phyloP scores from a whole-genome alignment of 768 basidiomycete species.

The Trametes meyenii region DNA sequence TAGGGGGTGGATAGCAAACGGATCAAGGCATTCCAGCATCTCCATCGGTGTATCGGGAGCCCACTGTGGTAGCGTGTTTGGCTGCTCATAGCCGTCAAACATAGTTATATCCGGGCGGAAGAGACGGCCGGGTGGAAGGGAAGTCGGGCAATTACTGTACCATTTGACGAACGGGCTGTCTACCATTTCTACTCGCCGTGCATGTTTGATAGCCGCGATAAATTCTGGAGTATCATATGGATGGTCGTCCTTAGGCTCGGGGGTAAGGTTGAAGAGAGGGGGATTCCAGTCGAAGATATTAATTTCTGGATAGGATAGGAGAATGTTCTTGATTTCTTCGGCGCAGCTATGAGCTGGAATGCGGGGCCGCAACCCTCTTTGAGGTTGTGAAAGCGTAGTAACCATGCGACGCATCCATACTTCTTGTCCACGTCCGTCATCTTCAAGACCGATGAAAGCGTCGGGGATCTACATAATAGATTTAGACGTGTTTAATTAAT shows the following conservation, averaged over 20 bases:
- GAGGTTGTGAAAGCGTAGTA: not conserved
- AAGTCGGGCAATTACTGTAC: not conserved
- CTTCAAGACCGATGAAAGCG: not conserved
- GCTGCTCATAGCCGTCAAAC: not conserved
- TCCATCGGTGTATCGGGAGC: too few species aligned
- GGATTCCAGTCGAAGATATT: not conserved
- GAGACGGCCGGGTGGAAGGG: not conserved
- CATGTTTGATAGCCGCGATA: not conserved
- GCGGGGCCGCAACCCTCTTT: not conserved
- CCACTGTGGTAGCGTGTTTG: not conserved
- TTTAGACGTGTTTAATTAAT: not conserved
- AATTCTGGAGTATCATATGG: slow-evolving; percentile 1
- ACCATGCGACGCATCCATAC: not conserved
- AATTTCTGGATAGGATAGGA: not conserved
- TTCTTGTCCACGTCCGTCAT: not conserved
- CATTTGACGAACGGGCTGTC: not conserved
- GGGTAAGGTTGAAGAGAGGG: not conserved
- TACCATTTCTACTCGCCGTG: not conserved
- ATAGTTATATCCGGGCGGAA: not conserved
- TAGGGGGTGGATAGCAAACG: too few species aligned
- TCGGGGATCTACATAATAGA: not conserved
- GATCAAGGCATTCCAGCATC: too few species aligned
- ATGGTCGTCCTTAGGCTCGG: not conserved
- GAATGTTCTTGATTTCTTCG: not conserved
- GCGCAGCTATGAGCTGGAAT: not conserved